Evolutionary conservation across 129 eudicot genomes (phyloP), one percentile per base, ranked within the genome.

Genomic region (Centrapalus pauciflorus): DNA sequence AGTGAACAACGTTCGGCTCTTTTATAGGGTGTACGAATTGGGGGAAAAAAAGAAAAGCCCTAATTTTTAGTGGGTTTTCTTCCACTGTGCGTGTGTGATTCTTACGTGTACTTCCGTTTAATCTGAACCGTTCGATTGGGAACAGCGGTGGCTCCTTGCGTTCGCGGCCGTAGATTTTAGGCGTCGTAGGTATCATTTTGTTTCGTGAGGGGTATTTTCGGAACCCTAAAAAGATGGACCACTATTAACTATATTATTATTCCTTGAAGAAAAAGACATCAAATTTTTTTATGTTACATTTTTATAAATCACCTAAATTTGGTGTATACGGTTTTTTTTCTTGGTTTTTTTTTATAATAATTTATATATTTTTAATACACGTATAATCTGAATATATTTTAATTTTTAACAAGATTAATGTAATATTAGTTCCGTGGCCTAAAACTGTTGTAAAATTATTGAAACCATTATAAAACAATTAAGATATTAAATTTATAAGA

Each of bases 1-100:
- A 50, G 4, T 13, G 35, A 37, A 46, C 37, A 16, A 56, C 43
- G 74, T 1, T 55, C 28, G 14, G 25, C 3, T 24, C 0, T 30
- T 75, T 29, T 33, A 63, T 69, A 43, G 57, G n/a, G 40, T 9
- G 16, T 14, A 16, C 34, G 63, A 43, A 66, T 64, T 77, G 68
- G 65, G 55, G 32, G 4, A 64, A 62, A n/a, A n/a, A n/a, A 76
- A 51, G 71, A 73, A 55, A 72, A 77, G 68, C 83, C 90, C 84
- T 77, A 77, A 81, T 66, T 77, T 52, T 7, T 32, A 50, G 29
- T 20, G 58, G 25, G 13, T 46, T 20, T 43, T 48, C 25, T 50
- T 69, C 50, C 13, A 59, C 56, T 70, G 79, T 45, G 60, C 59
- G 51, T 70, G 79, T 45, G 60, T 70, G 51, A 19, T 32, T 49